Conservation (phyloP, 306 rosid species). For the Neltuma alba region DNA sequence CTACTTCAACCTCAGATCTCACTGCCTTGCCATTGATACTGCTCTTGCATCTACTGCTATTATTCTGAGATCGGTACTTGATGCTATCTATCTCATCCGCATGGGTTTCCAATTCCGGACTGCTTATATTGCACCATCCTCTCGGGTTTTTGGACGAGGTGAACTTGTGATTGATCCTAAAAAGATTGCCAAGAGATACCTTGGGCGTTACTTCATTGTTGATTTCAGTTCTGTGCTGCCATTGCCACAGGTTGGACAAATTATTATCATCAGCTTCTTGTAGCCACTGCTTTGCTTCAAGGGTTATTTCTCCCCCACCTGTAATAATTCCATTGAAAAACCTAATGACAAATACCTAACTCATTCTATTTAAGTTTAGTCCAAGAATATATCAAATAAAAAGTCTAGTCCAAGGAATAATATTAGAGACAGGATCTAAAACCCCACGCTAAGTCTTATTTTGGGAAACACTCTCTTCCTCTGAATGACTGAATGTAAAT, state of each 20-base stretch:
- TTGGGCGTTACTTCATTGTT: conserved; percentile 64
- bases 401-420: background rate
- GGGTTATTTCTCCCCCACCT: background rate
- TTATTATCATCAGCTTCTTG: conserved; percentile 16
- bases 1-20: conserved; percentile 63
- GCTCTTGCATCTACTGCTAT: conserved; percentile 53
- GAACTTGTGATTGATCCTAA: conserved; percentile 90
- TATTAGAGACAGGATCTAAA: background rate
- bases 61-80: conserved; percentile 55
- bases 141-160: conserved; percentile 93
- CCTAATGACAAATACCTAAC: background rate
- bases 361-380: background rate
- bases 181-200: conserved; percentile 76
- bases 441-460: background rate
- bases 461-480: background rate
- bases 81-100: conserved; percentile 66
- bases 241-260: conserved; percentile 77
- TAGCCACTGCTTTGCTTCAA: background rate
- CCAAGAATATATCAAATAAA: too few relatives aligned
- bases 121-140: conserved; percentile 87
- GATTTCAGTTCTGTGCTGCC: conserved; percentile 81
- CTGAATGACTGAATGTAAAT: background rate
- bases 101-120: conserved; percentile 80
- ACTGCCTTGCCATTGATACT: conserved; percentile 77
- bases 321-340: background rate